Conservation (phyloP, 208 protist species). For the Crithidia sp. region DNA sequence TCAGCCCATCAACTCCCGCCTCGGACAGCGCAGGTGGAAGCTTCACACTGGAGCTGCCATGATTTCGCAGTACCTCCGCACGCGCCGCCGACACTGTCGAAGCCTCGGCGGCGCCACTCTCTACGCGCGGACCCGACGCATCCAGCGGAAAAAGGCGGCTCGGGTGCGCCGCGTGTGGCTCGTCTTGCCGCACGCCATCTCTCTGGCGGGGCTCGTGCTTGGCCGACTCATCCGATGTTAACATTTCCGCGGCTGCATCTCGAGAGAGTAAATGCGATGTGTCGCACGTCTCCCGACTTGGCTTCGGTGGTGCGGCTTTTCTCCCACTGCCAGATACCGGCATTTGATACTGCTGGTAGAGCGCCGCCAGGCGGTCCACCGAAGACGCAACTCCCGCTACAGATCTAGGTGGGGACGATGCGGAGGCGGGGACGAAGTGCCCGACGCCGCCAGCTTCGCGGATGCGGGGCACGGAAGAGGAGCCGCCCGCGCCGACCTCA, state of each 20-base stretch:
- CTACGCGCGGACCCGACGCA: not conserved
- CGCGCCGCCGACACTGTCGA: not conserved
- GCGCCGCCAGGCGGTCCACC: slow-evolving; percentile 21
- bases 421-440: not conserved
- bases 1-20: slow-evolving; percentile 41
- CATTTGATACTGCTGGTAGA: slow-evolving; percentile 26
- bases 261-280: not conserved
- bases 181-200: not conserved
- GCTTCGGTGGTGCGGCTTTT: too few relatives aligned
- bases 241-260: too few relatives aligned
- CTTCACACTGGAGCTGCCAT: not conserved
- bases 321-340: not conserved
- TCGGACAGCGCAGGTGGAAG: slow-evolving; percentile 26
- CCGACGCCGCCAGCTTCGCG: not conserved
- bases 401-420: not conserved
- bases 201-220: not conserved
- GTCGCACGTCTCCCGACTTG: not conserved
- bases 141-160: not conserved
- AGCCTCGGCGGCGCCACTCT: not conserved
- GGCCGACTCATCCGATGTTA: not conserved
- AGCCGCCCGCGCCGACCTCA: not conserved
- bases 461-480: not conserved
- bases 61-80: not conserved
- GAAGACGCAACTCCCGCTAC: not conserved
- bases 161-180: not conserved